A percentile compares a stretch with the other conserved stretches of the same genome.
Conservation (phyloP, 768 basidiomycete genomes). For the Paxillus involutus region DNA sequence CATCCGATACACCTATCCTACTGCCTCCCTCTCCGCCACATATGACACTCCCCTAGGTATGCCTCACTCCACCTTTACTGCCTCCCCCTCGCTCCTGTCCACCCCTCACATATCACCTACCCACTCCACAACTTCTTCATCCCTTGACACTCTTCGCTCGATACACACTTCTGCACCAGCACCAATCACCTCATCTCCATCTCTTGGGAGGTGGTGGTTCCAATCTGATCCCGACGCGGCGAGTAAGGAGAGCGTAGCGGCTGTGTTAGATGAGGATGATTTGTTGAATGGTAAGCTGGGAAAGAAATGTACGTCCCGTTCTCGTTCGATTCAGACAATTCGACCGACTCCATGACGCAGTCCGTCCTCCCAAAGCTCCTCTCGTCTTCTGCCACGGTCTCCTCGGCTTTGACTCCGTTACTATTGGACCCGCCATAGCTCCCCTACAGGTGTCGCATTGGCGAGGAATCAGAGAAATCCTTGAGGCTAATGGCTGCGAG, state of each 20-base stretch:
- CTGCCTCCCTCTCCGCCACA: slow-evolving; percentile 51
- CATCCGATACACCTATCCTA: slow-evolving; percentile 63
- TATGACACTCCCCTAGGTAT: slow-evolving; percentile 8
- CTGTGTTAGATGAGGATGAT: slow-evolving; percentile 53
- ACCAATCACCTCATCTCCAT: slow-evolving; percentile 24
- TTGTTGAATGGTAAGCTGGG: slow-evolving; percentile 35
- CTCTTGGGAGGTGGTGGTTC: slow-evolving; percentile 49
- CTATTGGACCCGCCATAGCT: slow-evolving; percentile 72
- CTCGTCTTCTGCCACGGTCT: slow-evolving; percentile 96
- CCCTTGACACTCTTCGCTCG: slow-evolving; percentile 59
- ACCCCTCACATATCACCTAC: slow-evolving; percentile 25
- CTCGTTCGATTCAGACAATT: neutral
- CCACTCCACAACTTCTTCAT: slow-evolving; percentile 47
- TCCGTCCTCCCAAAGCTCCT: slow-evolving; percentile 78
- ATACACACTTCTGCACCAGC: slow-evolving; percentile 30
- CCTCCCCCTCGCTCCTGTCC: slow-evolving; percentile 17
- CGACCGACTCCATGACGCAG: slow-evolving; percentile 35
- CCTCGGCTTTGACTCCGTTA: slow-evolving; percentile 85
- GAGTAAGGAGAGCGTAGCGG: slow-evolving; percentile 43
- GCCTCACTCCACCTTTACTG: slow-evolving; percentile 7
- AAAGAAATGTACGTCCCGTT: slow-evolving; percentile 59
- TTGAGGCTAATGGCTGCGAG: slow-evolving; percentile 85
- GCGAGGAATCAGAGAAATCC: slow-evolving; percentile 93
- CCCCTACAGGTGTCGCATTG: slow-evolving; percentile 91
- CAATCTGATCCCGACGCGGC: slow-evolving; percentile 34